These are phyloP conservation scores for Usnea hakonensis DNA, from an alignment of 495 filamentous ascomycete species.

Conservation along the genomic window DNA sequence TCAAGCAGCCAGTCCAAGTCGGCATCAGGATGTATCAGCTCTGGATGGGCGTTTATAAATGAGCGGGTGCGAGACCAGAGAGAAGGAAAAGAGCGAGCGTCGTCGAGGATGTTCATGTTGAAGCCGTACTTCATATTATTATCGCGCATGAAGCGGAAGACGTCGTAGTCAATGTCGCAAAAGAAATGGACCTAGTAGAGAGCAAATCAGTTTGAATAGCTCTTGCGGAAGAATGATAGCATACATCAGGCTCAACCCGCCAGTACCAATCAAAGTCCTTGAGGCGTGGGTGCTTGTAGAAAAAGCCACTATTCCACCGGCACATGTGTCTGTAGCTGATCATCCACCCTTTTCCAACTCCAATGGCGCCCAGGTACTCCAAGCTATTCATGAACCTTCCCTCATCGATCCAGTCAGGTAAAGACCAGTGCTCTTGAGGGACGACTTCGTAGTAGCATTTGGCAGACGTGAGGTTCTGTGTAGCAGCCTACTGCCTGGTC, in stretches of 20 bases:
- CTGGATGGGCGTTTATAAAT: constrained; percentile 40
- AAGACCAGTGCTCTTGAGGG: constrained; percentile 42
- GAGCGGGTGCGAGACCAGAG: constrained; percentile 40
- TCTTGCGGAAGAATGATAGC: constrained; percentile 28
- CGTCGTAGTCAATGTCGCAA: constrained; percentile 83
- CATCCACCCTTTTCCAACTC: constrained; percentile 48
- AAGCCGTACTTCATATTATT: constrained; percentile 78
- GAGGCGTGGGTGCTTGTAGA: constrained; percentile 80
- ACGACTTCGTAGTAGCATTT: constrained; percentile 35
- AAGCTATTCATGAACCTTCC: constrained; percentile 46
- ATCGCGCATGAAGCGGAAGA: constrained; percentile 82
- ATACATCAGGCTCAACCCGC: constrained; percentile 75
- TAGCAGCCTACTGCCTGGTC: constrained; percentile 23
- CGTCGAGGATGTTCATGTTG: constrained; percentile 49
- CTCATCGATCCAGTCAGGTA: constrained; percentile 49
- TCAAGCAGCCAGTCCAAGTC: constrained; percentile 44
- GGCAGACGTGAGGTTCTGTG: constrained; percentile 29
- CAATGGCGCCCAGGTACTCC: constrained; percentile 45
- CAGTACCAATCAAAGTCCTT: constrained; percentile 68
- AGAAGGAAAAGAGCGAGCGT: constrained; percentile 42
- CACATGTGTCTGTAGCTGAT: constrained; percentile 75
- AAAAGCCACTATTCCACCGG: constrained; percentile 79
- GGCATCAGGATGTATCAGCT: constrained; percentile 42
- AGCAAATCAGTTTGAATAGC: constrained; percentile 22
- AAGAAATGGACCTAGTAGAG: constrained; percentile 29